These are phyloP conservation scores for Ustilago hordei DNA, from an alignment of 1,284 basidiomycete species.

Conservation along the genomic window DNA sequence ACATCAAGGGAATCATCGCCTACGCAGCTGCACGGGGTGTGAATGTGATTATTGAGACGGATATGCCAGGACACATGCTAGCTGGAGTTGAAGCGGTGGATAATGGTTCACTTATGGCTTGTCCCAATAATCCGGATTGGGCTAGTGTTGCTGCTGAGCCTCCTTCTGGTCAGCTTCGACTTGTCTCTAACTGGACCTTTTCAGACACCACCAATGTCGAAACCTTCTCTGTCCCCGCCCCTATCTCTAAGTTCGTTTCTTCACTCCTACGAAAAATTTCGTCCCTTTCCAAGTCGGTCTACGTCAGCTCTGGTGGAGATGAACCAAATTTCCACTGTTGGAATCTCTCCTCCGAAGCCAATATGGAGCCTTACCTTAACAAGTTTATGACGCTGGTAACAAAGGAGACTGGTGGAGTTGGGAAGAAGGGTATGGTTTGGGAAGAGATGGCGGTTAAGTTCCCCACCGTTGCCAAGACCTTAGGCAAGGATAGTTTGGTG, in stretches of 20 bases:
- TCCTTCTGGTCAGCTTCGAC: conserved; percentile 79
- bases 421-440: conserved; percentile 79
- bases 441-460: conserved; percentile 72
- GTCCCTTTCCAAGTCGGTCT: conserved; percentile 74
- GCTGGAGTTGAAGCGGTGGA: conserved; percentile 75
- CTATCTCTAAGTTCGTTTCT: conserved; percentile 55
- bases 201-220: conserved; percentile 72
- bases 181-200: conserved; percentile 67
- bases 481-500: conserved; percentile 78
- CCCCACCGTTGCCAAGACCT: conserved; percentile 68
- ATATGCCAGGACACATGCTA: conserved; percentile 84
- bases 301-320: conserved; percentile 85
- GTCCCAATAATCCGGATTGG: conserved; percentile 77
- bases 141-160: conserved; percentile 73
- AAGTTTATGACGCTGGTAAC: conserved; percentile 76
- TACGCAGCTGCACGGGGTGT: conserved; percentile 84
- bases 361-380: conserved; percentile 70
- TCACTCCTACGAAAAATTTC: conserved; percentile 57
- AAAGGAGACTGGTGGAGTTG: conserved; percentile 70
- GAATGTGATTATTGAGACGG: conserved; percentile 79
- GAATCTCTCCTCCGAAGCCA: conserved; percentile 55
- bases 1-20: conserved; percentile 76
- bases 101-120: conserved; percentile 79
- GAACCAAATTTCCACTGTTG: conserved; percentile 82
- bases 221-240: conserved; percentile 70